Percentiles rank a stretch among this genome's conserved stretches.
These are phyloP conservation scores for Penicillium taxi DNA, from an alignment of 495 filamentous ascomycete species.

Conservation along the genomic window DNA sequence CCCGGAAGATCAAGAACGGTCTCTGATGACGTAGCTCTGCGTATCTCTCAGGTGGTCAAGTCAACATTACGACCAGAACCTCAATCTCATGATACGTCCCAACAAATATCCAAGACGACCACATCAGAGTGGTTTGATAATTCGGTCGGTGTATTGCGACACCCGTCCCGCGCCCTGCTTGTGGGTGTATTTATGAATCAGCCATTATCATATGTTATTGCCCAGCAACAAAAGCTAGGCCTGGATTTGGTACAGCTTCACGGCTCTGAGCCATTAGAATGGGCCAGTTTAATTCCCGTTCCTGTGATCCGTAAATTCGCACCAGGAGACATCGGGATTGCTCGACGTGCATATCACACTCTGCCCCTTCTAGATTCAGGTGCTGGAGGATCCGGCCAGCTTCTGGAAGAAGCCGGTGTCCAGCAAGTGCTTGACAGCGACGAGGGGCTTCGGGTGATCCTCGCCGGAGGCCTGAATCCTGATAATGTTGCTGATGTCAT, in stretches of 20 bases:
- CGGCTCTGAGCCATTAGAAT: constrained; percentile 85
- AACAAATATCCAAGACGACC: constrained; percentile 20
- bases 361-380: constrained; percentile 81
- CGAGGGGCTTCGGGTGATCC: constrained; percentile 54
- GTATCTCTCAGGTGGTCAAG: constrained; percentile 74
- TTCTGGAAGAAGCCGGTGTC: constrained; percentile 59
- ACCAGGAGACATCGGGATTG: constrained; percentile 61
- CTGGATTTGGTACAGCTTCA: constrained; percentile 94
- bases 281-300: constrained; percentile 77
- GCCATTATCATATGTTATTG: constrained; percentile 69
- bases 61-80: constrained; percentile 41
- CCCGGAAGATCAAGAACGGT: constrained; percentile 72
- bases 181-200: constrained; percentile 95
- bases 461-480: constrained; percentile 77
- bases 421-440: constrained; percentile 55
- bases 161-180: constrained; percentile 60
- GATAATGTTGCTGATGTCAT: constrained; percentile 65
- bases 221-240: constrained; percentile 61
- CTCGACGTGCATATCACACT: constrained; percentile 70
- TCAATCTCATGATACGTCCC: constrained; percentile 24
- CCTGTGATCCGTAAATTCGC: constrained; percentile 82
- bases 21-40: constrained; percentile 62
- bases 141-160: constrained; percentile 41
- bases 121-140: constrained; percentile 59
- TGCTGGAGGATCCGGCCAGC: constrained; percentile 69